Evolutionary conservation across 1,139 yeast species (phyloP), one percentile per base, ranked within the genome.

Genomic region (Candida mesenterica): DNA sequence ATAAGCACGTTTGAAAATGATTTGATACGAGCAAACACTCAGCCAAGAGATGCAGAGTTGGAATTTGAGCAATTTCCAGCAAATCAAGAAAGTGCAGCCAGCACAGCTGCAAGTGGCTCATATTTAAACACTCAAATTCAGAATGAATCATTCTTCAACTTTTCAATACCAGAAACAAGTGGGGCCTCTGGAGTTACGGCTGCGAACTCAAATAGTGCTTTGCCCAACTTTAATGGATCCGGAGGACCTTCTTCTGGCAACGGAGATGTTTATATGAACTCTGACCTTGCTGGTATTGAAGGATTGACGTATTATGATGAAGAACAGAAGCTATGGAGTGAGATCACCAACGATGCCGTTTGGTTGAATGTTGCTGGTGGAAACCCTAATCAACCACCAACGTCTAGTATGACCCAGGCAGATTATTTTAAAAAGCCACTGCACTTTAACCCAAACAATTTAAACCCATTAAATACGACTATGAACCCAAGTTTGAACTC

Each of bases 311-410:
- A 65, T 39, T 49, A 66, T 23, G 69, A 65, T 32, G 75, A 69
- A 35, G 88, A 83, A 49, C 74, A 77, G 46, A 74, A 82, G 48
- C 57, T 87, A 35, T 80, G 94, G 90, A 77, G 78, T 53, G 87
- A 82, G 49, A 78, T 84, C 43, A 77, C 87, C 2, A 73, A 73
- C 53, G 88, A 78, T 53, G 88, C 94, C 10, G 83, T 72, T 53
- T 83, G 92, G 92, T 57, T 82, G 34, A 59, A 55, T 40, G 53
- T 53, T 10, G 44, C 59, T 7, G 57, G 54, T 15, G 55, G 52
- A 6, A 50, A 46, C 30, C 54, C 52, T 12, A 49, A 49, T 31
- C 58, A 55, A 33, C 53, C 54, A 2, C 47, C 55, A 4, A 43
- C 46, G 8, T 28, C 32, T 10, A 30, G 36, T 27, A 34, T 27